A percentile compares a stretch with the other conserved stretches of the same genome.
Conservation (phyloP, 1,139 yeast species). For the Williopsis jadinii region DNA sequence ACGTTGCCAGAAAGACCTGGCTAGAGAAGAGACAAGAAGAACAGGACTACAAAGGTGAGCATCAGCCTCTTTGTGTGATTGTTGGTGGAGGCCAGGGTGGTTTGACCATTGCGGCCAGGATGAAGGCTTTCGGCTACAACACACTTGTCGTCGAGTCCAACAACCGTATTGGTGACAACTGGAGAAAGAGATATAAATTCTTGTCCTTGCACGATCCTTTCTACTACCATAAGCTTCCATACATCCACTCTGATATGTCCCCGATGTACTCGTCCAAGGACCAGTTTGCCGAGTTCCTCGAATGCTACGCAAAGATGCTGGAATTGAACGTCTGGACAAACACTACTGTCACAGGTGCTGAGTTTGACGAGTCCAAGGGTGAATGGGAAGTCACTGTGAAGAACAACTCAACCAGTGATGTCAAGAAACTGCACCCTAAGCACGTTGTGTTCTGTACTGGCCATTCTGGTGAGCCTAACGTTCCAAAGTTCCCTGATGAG, state of each 20-base stretch:
- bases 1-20: slow-evolving; percentile 29
- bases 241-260: slow-evolving; percentile 33
- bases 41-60: slow-evolving; percentile 23
- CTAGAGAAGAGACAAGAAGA: slow-evolving; percentile 25
- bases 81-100: slow-evolving; percentile 43
- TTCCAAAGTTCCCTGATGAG: slow-evolving; percentile 32
- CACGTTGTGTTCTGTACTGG: slow-evolving; percentile 38
- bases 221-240: slow-evolving; percentile 36
- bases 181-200: slow-evolving; percentile 39
- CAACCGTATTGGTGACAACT: slow-evolving; percentile 34
- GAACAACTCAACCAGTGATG: slow-evolving; percentile 21
- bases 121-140: slow-evolving; percentile 33
- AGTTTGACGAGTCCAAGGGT: slow-evolving; percentile 25
- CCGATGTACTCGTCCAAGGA: slow-evolving; percentile 38
- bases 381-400: slow-evolving; percentile 30
- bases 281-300: slow-evolving; percentile 37
- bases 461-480: slow-evolving; percentile 36
- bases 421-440: slow-evolving; percentile 22
- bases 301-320: slow-evolving; percentile 31
- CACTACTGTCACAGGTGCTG: slow-evolving; percentile 27
- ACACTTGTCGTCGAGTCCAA: slow-evolving; percentile 33
- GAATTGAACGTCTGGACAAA: slow-evolving; percentile 34
- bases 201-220: slow-evolving; percentile 39
- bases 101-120: slow-evolving; percentile 34
- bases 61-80: slow-evolving; percentile 34